Percentiles rank a stretch among this genome's conserved stretches.
These are phyloP conservation scores for Cenchrus americanus DNA, from an alignment of 176 grass and related monocot species.

Conservation along the genomic window DNA sequence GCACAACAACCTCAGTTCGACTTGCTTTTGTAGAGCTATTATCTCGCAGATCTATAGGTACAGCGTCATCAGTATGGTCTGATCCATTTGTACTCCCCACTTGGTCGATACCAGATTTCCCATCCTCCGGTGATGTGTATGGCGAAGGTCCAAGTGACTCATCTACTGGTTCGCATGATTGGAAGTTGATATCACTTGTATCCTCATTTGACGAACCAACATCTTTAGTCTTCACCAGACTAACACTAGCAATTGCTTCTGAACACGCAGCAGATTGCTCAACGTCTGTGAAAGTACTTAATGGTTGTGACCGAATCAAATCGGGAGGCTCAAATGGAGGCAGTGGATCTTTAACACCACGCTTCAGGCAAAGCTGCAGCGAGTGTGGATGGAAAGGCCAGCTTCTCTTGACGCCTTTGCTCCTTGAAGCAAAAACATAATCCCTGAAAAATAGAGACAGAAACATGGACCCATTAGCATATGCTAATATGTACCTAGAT, in stretches of 20 bases:
- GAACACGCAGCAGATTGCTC: constrained; percentile 33
- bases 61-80: constrained; percentile 35
- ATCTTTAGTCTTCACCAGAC: constrained; percentile 46
- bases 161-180: constrained; percentile 35
- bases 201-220: constrained; percentile 31
- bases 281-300: constrained; percentile 37
- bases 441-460: constrained; percentile 61
- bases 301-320: constrained; percentile 56
- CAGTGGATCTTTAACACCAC: constrained; percentile 68
- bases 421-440: constrained; percentile 81
- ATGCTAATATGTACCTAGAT: constrained; percentile 36
- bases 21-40: constrained; percentile 52
- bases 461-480: constrained; percentile 51
- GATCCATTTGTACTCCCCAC: constrained; percentile 36
- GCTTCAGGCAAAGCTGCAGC: constrained; percentile 75
- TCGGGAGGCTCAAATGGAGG: constrained; percentile 88
- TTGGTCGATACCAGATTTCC: constrained; percentile 46
- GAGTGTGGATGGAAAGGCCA: constrained; percentile 81
- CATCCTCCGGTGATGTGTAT: constrained; percentile 45
- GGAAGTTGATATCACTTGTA: constrained; percentile 43
- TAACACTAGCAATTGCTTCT: constrained; percentile 34
- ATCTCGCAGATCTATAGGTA: constrained; percentile 47
- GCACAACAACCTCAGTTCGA: constrained; percentile 38
- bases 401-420: constrained; percentile 66
- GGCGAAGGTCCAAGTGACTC: constrained; percentile 32